Evolutionary conservation across 2,329 filamentous ascomycete genomes (phyloP), one percentile per base, ranked within the genome.

Genomic region (Tolypocladium tundrense): DNA sequence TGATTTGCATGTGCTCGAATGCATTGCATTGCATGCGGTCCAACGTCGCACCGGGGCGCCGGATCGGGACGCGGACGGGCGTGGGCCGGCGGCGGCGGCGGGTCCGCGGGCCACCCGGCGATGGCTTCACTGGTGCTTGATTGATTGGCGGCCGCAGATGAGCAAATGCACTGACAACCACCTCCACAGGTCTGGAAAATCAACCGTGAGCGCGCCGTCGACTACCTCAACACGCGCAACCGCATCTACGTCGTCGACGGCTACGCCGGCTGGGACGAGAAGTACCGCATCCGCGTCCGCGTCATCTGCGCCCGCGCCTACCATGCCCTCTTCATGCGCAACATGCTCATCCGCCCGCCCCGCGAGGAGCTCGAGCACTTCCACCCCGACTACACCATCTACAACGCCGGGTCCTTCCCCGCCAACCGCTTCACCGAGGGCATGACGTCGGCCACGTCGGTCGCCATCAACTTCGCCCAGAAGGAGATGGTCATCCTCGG

Each of bases 401-500:
- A 99, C 88, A 99, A 99, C 74, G 94, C 92, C 62, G 94, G 94
- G 66, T 90, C 90, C 62, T 99, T 99, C 88, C 94, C 94, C 53
- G 94, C 94, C 72, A 99, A 99, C 82, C 87, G 93, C 77, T 99
- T 88, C 79, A 99, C 94, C 60, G 90, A 91, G 75, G 92, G 94
- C 70, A 99, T 99, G 94, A 99, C 94, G 69, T 97, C 94, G 24
- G 90, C 91, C 62, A 99, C 94, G 56, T 99, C 94, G 10, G 93
- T 99, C 56, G 88, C 94, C 66, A 95, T 99, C 81, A 99, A 99
- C 86, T 99, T 99, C 69, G 89, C 88, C 72, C 92, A 97, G 72
- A 97, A 96, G 87, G 94, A 99, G 84, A 99, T 99, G 94, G 94
- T 99, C 67, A 99, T 99, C 73, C 87, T 99, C 59, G 94, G 94